Evolutionary conservation across 192 early-diverging fungal genomes (phyloP).

Genomic region (Coemansia sp.): DNA sequence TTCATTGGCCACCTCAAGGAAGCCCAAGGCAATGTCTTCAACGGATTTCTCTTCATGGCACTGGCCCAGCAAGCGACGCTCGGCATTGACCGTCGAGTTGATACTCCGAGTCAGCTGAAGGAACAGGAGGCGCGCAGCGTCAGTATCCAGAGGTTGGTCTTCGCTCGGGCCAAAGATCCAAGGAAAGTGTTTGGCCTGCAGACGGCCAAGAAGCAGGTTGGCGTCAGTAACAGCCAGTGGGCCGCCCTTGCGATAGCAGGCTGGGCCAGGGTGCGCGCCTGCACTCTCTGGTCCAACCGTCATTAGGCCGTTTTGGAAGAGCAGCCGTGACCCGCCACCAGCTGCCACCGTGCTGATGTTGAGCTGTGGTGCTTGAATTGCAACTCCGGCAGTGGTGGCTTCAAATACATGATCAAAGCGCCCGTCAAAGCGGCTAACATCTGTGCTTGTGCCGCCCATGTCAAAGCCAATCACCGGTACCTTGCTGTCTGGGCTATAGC

Average conservation of each 20-base stretch:
- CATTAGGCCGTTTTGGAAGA: slow-evolving; percentile 92
- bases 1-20: slow-evolving; percentile 94
- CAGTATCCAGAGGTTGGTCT: slow-evolving; percentile 72
- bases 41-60: slow-evolving; percentile 55
- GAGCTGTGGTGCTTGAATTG: slow-evolving; percentile 93
- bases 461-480: slow-evolving; percentile 91
- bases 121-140: slow-evolving; percentile 63
- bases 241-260: slow-evolving; percentile 93
- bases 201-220: slow-evolving; percentile 84
- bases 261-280: slow-evolving; percentile 91
- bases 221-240: slow-evolving; percentile 93
- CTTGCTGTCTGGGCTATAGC: slow-evolving; percentile 26
- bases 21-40: slow-evolving; percentile 91
- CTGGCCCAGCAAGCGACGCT: slow-evolving; percentile 18
- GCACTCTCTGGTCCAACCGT: slow-evolving; percentile 91
- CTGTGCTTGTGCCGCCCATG: slow-evolving; percentile 91
- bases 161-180: slow-evolving; percentile 90
- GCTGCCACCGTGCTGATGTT: slow-evolving; percentile 97
- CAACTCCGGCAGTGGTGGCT: slow-evolving; percentile 85
- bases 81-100: slow-evolving; percentile 54
- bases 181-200: slow-evolving; percentile 85
- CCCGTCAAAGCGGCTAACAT: slow-evolving; percentile 91
- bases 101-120: slow-evolving; percentile 61
- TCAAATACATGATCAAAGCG: slow-evolving; percentile 92
- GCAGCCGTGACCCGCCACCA: slow-evolving; percentile 89